phyloP scores from a whole-genome alignment of 805 yeast genomes.

The Kazachstania taianensis region DNA sequence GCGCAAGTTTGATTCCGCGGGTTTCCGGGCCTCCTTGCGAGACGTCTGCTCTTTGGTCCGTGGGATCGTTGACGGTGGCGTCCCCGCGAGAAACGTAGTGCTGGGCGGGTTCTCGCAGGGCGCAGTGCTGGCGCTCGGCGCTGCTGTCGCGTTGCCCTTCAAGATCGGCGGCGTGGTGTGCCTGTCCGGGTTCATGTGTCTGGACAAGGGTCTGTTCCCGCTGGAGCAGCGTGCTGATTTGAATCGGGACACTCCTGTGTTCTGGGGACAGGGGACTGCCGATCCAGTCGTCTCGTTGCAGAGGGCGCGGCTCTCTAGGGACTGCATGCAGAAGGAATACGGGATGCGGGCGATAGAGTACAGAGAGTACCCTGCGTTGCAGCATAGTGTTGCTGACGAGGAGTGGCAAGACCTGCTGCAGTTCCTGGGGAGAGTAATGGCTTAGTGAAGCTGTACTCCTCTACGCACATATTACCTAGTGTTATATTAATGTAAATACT shows the following conservation, averaged over 20 bases:
- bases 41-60: conserved; percentile 29
- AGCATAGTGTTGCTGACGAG: conserved; percentile 56
- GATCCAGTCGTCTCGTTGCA: conserved; percentile 53
- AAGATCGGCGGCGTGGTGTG: conserved; percentile 73
- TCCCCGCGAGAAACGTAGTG: conserved; percentile 58
- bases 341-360: conserved; percentile 42
- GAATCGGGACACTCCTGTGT: conserved; percentile 62
- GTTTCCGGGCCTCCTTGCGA: conserved; percentile 41
- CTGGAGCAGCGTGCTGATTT: background rate
- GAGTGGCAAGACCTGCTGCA: conserved; percentile 49
- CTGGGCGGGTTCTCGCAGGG: conserved; percentile 97
- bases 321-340: conserved; percentile 30
- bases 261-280: conserved; percentile 78
- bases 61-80: conserved; percentile 38
- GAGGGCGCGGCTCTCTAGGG: conserved; percentile 31
- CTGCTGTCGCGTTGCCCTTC: conserved; percentile 41
- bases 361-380: conserved; percentile 50
- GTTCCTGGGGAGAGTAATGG: conserved; percentile 31
- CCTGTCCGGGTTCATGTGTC: conserved; percentile 56
- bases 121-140: conserved; percentile 64
- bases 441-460: background rate
- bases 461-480: no score
- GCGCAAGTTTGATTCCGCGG: conserved; percentile 38
- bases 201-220: conserved; percentile 11
- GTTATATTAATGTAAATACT: no score